A percentile compares a stretch with the other conserved stretches of the same genome.
phyloP scores from a whole-genome alignment of 1,139 yeast species.

The Hansenula sp. region DNA sequence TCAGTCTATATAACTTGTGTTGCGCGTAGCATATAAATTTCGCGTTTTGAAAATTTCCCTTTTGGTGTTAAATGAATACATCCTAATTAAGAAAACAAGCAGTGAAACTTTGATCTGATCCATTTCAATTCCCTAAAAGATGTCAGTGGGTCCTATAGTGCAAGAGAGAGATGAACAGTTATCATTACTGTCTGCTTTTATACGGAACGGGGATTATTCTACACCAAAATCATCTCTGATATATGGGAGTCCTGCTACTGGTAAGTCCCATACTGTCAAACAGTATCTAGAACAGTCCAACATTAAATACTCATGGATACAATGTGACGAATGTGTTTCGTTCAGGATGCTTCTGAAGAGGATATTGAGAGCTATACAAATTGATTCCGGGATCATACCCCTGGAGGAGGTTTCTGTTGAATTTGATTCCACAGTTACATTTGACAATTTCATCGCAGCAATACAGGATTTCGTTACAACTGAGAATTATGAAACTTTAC shows the following conservation, averaged over 20 bases:
- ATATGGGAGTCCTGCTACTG: conserved; percentile 20
- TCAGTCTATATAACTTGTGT: too few species aligned
- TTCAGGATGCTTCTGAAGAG: conserved; percentile 18
- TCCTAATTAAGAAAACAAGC: too few species aligned
- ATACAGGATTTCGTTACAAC: conserved; percentile 35
- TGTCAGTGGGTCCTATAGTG: background rate
- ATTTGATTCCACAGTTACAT: conserved; percentile 37
- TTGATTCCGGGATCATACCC: background rate
- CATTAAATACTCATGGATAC: conserved; percentile 12
- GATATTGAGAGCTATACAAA: conserved; percentile 5
- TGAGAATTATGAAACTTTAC: conserved; percentile 34
- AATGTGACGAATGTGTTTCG: conserved; percentile 22
- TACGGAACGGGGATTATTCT: conserved; percentile 3
- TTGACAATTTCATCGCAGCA: conserved; percentile 40
- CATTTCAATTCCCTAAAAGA: too few species aligned
- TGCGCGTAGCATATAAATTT: background rate
- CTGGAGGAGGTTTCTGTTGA: conserved; percentile 11
- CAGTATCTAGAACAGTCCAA: conserved; percentile 6
- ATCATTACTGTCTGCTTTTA: conserved; percentile 12
- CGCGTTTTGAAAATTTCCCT: background rate
- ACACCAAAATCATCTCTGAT: conserved; percentile 9
- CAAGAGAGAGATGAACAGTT: conserved; percentile 14
- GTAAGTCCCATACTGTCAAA: conserved; percentile 16
- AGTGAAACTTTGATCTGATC: too few species aligned
- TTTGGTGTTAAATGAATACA: too few species aligned